These are phyloP conservation scores for Falciphora oryzae DNA, from an alignment of 2,329 filamentous ascomycete genomes.

Conservation along the genomic window DNA sequence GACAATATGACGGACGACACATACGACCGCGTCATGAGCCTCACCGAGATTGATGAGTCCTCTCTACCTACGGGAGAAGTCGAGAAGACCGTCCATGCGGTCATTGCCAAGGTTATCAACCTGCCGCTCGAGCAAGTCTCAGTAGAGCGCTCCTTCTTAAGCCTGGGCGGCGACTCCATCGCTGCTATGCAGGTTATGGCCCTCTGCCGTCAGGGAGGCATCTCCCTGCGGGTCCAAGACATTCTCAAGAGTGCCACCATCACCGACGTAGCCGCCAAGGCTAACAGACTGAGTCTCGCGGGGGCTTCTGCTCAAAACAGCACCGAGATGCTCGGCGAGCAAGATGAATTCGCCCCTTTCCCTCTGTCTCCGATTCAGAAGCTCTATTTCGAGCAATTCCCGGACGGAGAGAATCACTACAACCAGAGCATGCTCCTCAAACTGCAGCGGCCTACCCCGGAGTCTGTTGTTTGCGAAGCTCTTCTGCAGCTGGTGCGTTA, in stretches of 20 bases:
- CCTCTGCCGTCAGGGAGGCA: not conserved
- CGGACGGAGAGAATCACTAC: constrained; percentile 1
- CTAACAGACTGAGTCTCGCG: not conserved
- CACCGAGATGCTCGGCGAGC: not conserved
- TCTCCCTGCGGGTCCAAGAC: not conserved
- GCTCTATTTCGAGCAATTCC: not conserved
- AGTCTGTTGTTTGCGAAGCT: not conserved
- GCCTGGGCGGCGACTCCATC: constrained; percentile 6
- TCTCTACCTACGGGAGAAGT: not conserved
- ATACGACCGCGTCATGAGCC: no score
- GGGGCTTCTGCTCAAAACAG: not conserved
- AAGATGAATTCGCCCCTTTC: not conserved
- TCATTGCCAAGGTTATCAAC: not conserved
- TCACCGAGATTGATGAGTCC: no score
- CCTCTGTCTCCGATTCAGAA: not conserved
- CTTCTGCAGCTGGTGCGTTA: not conserved
- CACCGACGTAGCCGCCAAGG: not conserved
- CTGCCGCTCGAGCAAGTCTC: not conserved
- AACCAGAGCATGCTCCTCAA: constrained; percentile 2
- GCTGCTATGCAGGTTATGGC: constrained; percentile 1
- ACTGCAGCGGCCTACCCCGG: not conserved
- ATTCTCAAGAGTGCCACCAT: not conserved
- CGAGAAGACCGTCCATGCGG: not conserved
- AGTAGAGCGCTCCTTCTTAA: not conserved
- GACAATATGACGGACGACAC: no score